Percentiles rank a stretch among this genome's conserved stretches.
Evolutionary conservation across 2,329 filamentous ascomycete species (phyloP).

Genomic region (Trematosphaeria pertusa): DNA sequence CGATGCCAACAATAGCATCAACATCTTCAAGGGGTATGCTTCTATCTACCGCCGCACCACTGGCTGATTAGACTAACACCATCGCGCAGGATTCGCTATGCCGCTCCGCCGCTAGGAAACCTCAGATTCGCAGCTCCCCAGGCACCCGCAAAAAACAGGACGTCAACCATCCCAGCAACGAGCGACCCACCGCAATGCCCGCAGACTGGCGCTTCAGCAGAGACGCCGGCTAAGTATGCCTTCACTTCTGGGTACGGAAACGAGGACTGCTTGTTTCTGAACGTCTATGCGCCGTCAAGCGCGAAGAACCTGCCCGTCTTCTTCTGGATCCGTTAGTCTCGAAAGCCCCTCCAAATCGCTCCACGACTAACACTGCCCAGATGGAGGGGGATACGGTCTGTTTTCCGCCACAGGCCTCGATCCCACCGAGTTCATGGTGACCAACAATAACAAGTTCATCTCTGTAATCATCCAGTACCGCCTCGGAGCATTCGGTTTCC

Average conservation of each 20-base stretch:
- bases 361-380: constrained; percentile 37
- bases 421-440: constrained; percentile 39
- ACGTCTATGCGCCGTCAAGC: constrained; percentile 48
- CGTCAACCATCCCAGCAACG: constrained; percentile 49
- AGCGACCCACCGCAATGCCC: constrained; percentile 51
- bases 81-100: constrained; percentile 55
- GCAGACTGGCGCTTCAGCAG: constrained; percentile 37
- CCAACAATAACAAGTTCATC: constrained; percentile 58
- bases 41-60: neutral
- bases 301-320: constrained; percentile 61
- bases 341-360: constrained; percentile 36
- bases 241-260: constrained; percentile 39
- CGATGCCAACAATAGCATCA: constrained; percentile 31
- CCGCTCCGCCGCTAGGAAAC: constrained; percentile 58
- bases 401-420: constrained; percentile 39
- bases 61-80: constrained; percentile 12
- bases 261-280: constrained; percentile 52
- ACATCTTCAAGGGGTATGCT: constrained; percentile 42
- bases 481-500: constrained; percentile 68
- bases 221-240: constrained; percentile 37
- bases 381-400: constrained; percentile 50
- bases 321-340: constrained; percentile 58
- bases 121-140: constrained; percentile 61
- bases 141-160: constrained; percentile 51
- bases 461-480: constrained; percentile 70